Evolutionary conservation across 306 rosid species (phyloP).

Genomic region (Aeschynomene evenia): DNA sequence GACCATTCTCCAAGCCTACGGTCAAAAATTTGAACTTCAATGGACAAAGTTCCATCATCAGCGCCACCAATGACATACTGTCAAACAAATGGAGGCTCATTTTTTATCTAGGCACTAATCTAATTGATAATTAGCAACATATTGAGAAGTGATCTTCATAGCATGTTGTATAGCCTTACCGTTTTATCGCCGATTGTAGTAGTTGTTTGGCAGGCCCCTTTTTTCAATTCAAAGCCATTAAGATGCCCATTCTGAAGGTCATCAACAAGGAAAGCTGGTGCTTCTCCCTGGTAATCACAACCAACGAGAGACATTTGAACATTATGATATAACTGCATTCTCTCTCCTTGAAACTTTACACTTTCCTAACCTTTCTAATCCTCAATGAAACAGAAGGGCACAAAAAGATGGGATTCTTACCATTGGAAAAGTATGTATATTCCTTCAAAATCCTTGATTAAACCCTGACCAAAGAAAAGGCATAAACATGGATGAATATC

Average conservation of each 20-base stretch:
- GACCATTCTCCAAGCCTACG: constrained; percentile 62
- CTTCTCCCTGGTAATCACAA: constrained; percentile 75
- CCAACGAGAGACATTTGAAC: constrained; percentile 27
- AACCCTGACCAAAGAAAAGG: constrained; percentile 59
- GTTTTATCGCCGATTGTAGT: constrained; percentile 55
- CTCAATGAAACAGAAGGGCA: constrained; percentile 8
- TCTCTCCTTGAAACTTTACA: constrained; percentile 1
- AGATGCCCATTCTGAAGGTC: constrained; percentile 53
- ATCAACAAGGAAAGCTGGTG: constrained; percentile 72
- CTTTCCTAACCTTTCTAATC: constrained; percentile 3
- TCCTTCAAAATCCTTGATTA: constrained; percentile 42
- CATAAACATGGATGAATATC: constrained; percentile 36
- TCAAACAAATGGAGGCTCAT: constrained; percentile 54
- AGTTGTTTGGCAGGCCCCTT: constrained; percentile 47
- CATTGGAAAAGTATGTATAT: constrained; percentile 59
- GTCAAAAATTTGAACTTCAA: constrained; percentile 80
- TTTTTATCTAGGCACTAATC: constrained; percentile 33
- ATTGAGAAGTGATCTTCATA: constrained; percentile 21
- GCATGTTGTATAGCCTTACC: constrained; percentile 51
- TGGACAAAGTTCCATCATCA: constrained; percentile 64
- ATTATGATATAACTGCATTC: constrained; percentile 32
- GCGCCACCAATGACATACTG: constrained; percentile 92
- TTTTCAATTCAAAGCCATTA: constrained; percentile 57
- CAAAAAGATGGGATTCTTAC: constrained; percentile 42
- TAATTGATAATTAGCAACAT: constrained; percentile 35